Percentiles rank a stretch among this genome's conserved stretches.
phyloP scores from a whole-genome alignment of 495 filamentous ascomycete species.

The Talaromyces nanjingensis region DNA sequence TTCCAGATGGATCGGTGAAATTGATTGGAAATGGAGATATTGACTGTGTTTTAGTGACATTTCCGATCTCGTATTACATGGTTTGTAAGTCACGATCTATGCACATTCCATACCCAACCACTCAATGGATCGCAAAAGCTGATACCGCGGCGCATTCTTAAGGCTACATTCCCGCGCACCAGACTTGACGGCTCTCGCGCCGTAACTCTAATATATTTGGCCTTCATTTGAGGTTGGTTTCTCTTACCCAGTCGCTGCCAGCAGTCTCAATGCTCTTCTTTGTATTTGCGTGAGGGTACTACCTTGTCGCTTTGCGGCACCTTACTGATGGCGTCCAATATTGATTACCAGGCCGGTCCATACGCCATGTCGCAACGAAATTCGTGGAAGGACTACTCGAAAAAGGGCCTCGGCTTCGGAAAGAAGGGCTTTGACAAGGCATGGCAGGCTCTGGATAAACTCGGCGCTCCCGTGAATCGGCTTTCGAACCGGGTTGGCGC shows the following conservation, averaged over 20 bases:
- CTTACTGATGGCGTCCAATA: slow-evolving; percentile 1
- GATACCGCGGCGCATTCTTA: slow-evolving; percentile 4
- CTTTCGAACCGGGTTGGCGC: slow-evolving; percentile 65
- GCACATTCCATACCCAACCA: not conserved
- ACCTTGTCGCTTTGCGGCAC: slow-evolving; percentile 6
- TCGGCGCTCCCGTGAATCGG: slow-evolving; percentile 65
- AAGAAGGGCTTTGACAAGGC: slow-evolving; percentile 52
- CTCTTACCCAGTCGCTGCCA: not conserved
- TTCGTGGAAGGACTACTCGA: slow-evolving; percentile 11
- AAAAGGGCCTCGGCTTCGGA: slow-evolving; percentile 21
- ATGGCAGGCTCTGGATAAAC: slow-evolving; percentile 44
- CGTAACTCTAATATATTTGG: not conserved
- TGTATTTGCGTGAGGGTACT: not conserved
- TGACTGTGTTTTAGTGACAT: not conserved
- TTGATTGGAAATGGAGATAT: not conserved
- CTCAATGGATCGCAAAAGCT: slow-evolving; percentile 3
- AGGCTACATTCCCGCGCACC: slow-evolving; percentile 6
- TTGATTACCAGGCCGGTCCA: not conserved
- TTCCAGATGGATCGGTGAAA: not conserved
- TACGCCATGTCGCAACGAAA: slow-evolving; percentile 8
- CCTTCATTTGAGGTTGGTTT: not conserved
- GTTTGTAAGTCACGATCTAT: not conserved
- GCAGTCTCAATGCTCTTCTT: not conserved
- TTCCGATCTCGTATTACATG: not conserved
- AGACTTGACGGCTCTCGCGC: not conserved